These are phyloP conservation scores for Bauhinia variegata DNA, from an alignment of 306 rosid species.

Conservation along the genomic window DNA sequence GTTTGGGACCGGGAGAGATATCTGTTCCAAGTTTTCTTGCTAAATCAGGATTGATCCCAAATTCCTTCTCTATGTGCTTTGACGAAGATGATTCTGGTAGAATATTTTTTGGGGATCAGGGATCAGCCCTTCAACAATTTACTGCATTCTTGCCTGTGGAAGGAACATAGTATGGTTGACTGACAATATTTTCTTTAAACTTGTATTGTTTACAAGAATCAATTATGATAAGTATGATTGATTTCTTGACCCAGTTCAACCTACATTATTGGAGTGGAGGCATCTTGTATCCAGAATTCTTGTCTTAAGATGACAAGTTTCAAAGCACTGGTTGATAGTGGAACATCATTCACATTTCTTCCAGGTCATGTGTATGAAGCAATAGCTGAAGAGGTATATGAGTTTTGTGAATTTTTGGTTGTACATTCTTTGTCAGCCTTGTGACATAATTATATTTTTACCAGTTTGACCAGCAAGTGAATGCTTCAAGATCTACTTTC, in stretches of 20 bases:
- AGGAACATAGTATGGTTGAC: slow-evolving; percentile 61
- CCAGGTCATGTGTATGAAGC: slow-evolving; percentile 70
- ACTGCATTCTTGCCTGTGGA: slow-evolving; percentile 74
- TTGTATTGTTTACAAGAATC: slow-evolving; percentile 24
- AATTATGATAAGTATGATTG: slow-evolving; percentile 33
- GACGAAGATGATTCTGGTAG: slow-evolving; percentile 77
- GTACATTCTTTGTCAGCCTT: slow-evolving; percentile 29
- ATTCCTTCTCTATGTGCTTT: slow-evolving; percentile 88
- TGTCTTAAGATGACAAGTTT: slow-evolving; percentile 71
- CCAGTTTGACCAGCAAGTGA: slow-evolving; percentile 76
- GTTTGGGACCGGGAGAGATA: slow-evolving; percentile 85
- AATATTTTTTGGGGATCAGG: slow-evolving; percentile 86
- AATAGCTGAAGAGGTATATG: slow-evolving; percentile 69
- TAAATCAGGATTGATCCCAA: slow-evolving; percentile 68
- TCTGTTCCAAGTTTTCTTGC: slow-evolving; percentile 87
- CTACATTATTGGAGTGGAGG: slow-evolving; percentile 75
- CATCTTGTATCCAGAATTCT: slow-evolving; percentile 66
- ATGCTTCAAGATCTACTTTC: slow-evolving; percentile 61
- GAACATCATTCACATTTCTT: slow-evolving; percentile 88
- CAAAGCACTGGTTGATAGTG: slow-evolving; percentile 80
- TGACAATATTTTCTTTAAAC: not conserved
- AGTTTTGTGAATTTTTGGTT: slow-evolving; percentile 19
- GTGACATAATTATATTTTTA: slow-evolving; percentile 40
- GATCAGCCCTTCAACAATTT: slow-evolving; percentile 68
- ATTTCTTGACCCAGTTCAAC: slow-evolving; percentile 63